phyloP scores from a whole-genome alignment of 1,284 basidiomycete species.

The Porogramme epimiltina region DNA sequence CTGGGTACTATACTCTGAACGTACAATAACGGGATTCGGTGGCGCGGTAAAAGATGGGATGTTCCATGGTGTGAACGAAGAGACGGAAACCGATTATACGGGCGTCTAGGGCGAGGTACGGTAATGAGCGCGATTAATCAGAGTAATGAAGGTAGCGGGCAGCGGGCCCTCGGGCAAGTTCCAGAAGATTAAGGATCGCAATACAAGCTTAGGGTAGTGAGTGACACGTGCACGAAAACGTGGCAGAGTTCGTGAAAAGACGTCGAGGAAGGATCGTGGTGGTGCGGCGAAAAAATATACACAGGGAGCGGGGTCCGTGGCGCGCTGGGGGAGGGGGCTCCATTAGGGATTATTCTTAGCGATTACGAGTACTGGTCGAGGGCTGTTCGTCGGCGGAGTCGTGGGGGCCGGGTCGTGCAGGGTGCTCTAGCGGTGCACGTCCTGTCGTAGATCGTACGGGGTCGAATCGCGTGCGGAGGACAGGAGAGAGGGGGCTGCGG shows the following conservation, averaged over 20 bases:
- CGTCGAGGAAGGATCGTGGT: conserved; percentile 27
- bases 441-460: conserved; percentile 23
- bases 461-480: conserved; percentile 17
- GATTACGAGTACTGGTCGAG: conserved; percentile 15
- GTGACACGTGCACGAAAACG: conserved; percentile 11
- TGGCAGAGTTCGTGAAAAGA: conserved; percentile 25
- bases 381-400: conserved; percentile 20
- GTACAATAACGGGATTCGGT: not conserved
- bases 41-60: conserved; percentile 7
- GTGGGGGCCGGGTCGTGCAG: conserved; percentile 21
- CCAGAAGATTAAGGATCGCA: conserved; percentile 5
- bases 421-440: conserved; percentile 15
- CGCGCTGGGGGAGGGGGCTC: not conserved
- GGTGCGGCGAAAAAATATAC: conserved; percentile 9
- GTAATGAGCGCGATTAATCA: conserved; percentile 16
- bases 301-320: conserved; percentile 8
- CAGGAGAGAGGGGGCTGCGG: conserved; percentile 15
- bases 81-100: conserved; percentile 17
- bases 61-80: conserved; percentile 13
- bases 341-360: conserved; percentile 13
- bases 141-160: conserved; percentile 1
- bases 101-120: conserved; percentile 6
- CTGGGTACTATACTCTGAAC: conserved; percentile 12
- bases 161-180: conserved; percentile 2
- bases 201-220: not conserved